A percentile compares a stretch with the other conserved stretches of the same genome.
These are phyloP conservation scores for Abelmoschus esculentus DNA, from an alignment of 345 rosid species.

Conservation along the genomic window DNA sequence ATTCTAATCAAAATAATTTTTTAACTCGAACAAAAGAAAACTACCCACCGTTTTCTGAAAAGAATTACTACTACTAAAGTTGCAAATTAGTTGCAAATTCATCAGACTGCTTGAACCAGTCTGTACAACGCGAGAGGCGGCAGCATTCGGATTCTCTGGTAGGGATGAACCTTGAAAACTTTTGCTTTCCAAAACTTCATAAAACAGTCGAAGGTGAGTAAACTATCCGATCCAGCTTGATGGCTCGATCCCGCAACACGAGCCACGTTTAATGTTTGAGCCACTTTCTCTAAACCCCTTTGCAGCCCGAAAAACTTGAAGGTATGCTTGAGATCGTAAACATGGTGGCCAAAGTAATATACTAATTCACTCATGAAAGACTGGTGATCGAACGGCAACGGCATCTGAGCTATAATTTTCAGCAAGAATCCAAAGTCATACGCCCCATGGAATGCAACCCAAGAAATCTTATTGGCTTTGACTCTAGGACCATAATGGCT, in stretches of 20 bases:
- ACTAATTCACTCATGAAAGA: background rate
- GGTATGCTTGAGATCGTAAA: constrained; percentile 2
- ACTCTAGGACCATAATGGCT: background rate
- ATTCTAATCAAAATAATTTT: too few species aligned
- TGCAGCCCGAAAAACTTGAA: background rate
- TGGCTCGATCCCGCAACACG: constrained; percentile 29
- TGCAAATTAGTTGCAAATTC: background rate
- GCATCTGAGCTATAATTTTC: background rate
- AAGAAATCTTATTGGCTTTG: background rate
- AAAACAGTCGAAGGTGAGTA: constrained; percentile 21
- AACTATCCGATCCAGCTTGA: constrained; percentile 39
- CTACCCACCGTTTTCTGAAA: too few species aligned
- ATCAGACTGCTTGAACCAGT: background rate
- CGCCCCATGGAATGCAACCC: background rate
- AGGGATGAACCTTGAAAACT: background rate
- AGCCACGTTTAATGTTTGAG: constrained; percentile 10
- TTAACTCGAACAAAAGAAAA: too few species aligned
- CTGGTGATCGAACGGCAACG: background rate
- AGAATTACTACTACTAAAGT: too few species aligned
- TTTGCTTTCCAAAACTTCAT: background rate
- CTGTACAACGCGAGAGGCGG: background rate
- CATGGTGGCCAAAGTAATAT: background rate
- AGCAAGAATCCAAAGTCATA: background rate
- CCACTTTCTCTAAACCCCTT: constrained; percentile 30
- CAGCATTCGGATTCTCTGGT: background rate